Evolutionary conservation across 2,329 filamentous ascomycete genomes (phyloP).

Genomic region (Talaromyces sp.): DNA sequence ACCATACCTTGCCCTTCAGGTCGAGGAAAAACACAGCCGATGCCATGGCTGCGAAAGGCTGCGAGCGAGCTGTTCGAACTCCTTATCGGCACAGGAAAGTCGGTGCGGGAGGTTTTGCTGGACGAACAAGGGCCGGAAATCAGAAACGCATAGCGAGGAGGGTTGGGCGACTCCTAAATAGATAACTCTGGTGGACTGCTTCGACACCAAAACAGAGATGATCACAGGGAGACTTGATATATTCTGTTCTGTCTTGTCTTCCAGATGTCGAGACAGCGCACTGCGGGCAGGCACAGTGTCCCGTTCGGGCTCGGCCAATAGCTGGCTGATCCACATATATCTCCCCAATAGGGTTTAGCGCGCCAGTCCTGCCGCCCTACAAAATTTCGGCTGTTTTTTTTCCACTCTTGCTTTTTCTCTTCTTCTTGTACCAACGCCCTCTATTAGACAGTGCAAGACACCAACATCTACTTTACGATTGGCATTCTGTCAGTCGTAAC

Average conservation of each 20-base stretch:
- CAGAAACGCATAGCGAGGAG: background rate
- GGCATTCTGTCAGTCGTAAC: conserved; percentile 64
- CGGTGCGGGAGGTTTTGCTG: background rate
- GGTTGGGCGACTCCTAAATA: background rate
- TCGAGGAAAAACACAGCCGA: conserved; percentile 98
- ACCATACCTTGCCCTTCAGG: conserved; percentile 93
- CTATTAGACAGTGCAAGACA: conserved; percentile 84
- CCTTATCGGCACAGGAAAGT: background rate
- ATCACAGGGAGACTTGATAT: background rate
- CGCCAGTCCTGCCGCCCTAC: conserved; percentile 13
- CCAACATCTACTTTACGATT: conserved; percentile 51
- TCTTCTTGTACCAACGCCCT: conserved; percentile 54
- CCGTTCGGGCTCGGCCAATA: conserved; percentile 9
- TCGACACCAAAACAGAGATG: background rate
- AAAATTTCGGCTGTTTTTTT: conserved; percentile 14
- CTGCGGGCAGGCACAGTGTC: conserved; percentile 2
- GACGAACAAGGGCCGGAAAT: background rate
- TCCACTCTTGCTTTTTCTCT: conserved; percentile 21
- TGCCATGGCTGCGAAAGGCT: conserved; percentile 62
- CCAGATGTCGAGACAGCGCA: background rate
- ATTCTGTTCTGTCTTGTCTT: background rate
- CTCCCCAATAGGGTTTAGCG: conserved; percentile 25
- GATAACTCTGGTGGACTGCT: background rate
- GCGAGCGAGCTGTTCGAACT: background rate
- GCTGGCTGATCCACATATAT: conserved; percentile 4